A percentile compares a stretch with the other conserved stretches of the same genome.
Conservation (phyloP, 2,329 filamentous ascomycete genomes). For the Ophiostoma sp. region DNA sequence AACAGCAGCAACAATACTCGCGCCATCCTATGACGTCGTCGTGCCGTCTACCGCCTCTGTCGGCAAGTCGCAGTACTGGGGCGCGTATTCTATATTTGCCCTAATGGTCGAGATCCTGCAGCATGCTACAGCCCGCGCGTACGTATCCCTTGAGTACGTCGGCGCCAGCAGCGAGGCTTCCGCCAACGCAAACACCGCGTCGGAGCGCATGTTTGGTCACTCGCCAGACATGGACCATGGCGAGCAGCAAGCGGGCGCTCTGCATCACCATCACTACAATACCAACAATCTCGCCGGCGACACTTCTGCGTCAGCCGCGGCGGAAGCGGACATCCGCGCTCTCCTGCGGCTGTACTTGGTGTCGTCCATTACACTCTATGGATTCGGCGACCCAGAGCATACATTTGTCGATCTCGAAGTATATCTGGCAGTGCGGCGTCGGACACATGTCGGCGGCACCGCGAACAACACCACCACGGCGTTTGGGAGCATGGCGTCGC, state of each 20-base stretch:
- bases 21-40: conserved; percentile 23
- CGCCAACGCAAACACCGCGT: neutral
- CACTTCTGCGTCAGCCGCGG: neutral
- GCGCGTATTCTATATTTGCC: conserved; percentile 25
- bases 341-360: conserved; percentile 31
- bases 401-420: conserved; percentile 28
- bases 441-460: neutral
- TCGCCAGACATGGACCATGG: neutral
- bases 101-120: conserved; percentile 26
- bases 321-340: conserved; percentile 23
- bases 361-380: conserved; percentile 32
- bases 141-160: conserved; percentile 14
- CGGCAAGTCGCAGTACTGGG: conserved; percentile 25
- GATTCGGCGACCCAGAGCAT: conserved; percentile 31
- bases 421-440: conserved; percentile 27
- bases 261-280: conserved; percentile 11
- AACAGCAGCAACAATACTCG: neutral
- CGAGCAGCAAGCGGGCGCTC: neutral
- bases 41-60: conserved; percentile 18
- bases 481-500: neutral
- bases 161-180: neutral
- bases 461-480: conserved; percentile 16
- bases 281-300: conserved; percentile 4
- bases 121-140: conserved; percentile 20
- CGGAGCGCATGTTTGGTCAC: neutral